Conservation (phyloP, 2,329 filamentous ascomycete species). For the Ophiocordyceps camponoti-floridani region DNA sequence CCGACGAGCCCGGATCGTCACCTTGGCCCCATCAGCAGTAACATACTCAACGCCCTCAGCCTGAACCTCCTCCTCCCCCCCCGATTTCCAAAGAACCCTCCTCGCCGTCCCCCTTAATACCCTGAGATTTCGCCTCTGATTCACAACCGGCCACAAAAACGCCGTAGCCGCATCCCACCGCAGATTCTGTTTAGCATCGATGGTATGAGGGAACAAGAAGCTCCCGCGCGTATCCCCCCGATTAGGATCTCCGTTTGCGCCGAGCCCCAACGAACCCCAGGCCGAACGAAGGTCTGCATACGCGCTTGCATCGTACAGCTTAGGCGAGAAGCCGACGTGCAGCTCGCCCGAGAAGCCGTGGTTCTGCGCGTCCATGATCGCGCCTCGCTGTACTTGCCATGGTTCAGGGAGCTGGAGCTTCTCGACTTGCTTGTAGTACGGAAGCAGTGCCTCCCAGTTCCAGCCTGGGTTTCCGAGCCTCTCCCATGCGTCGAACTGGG, state of each 20-base stretch:
- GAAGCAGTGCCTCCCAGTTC: slow-evolving; percentile 25
- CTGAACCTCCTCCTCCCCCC: slow-evolving; percentile 2
- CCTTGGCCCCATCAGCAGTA: slow-evolving; percentile 14
- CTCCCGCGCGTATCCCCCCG: slow-evolving; percentile 20
- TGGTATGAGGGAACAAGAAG: slow-evolving; percentile 18
- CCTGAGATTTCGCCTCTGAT: slow-evolving; percentile 16
- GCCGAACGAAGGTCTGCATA: slow-evolving; percentile 11
- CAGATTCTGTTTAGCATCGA: slow-evolving; percentile 17
- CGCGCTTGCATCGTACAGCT: slow-evolving; percentile 15
- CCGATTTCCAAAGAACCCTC: slow-evolving; percentile 11
- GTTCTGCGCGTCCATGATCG: slow-evolving; percentile 12
- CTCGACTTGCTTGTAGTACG: slow-evolving; percentile 27
- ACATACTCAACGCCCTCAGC: slow-evolving; percentile 19
- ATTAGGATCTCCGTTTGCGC: slow-evolving; percentile 18
- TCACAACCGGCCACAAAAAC: slow-evolving; percentile 19
- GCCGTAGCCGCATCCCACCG: slow-evolving; percentile 22
- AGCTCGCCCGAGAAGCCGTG: slow-evolving; percentile 19
- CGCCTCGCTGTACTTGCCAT: slow-evolving; percentile 16
- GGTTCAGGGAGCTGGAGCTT: slow-evolving; percentile 13
- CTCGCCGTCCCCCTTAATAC: slow-evolving; percentile 19
- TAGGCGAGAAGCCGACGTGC: slow-evolving; percentile 17
- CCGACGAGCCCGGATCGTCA: slow-evolving; percentile 18
- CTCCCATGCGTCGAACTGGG: slow-evolving; percentile 25
- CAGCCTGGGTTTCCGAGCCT: slow-evolving; percentile 23
- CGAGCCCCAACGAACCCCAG: slow-evolving; percentile 15